These are phyloP conservation scores for Flaveria bidentis DNA, from an alignment of 129 eudicot species.

Conservation along the genomic window DNA sequence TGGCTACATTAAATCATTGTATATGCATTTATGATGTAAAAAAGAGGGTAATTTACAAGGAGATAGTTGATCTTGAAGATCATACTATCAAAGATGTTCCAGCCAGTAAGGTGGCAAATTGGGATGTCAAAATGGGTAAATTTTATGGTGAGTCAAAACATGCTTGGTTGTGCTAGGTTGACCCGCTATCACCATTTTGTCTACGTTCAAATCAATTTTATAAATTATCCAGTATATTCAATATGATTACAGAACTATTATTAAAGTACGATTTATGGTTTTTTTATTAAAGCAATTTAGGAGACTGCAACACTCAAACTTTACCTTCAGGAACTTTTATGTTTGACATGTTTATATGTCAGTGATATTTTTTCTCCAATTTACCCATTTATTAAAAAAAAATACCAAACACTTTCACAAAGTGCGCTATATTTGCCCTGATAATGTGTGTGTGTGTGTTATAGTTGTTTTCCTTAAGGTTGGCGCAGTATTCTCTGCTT, in stretches of 20 bases:
- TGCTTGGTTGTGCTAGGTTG: not conserved
- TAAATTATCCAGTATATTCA: not conserved
- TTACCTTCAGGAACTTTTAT: not conserved
- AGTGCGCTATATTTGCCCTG: not conserved
- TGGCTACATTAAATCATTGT: not conserved
- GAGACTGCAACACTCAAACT: not conserved
- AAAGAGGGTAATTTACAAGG: not conserved
- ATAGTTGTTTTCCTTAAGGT: constrained; percentile 54
- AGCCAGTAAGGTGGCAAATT: not conserved
- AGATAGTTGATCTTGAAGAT: constrained; percentile 3
- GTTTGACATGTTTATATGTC: not conserved
- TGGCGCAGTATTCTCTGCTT: constrained; percentile 65
- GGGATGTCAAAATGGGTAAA: not conserved
- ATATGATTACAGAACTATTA: not conserved
- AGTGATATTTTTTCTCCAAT: not conserved
- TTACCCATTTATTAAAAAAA: not conserved
- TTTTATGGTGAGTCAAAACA: constrained; percentile 5
- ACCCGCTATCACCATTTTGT: not conserved
- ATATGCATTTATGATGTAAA: not conserved
- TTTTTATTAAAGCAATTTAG: not conserved
- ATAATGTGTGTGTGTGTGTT: not conserved
- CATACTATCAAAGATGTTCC: not conserved
- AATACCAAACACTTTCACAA: not conserved
- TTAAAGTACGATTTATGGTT: not conserved
- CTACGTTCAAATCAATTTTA: not conserved